Conservation (phyloP, 352 stramenopile genomes). For the Poterioochromonas sp. region DNA sequence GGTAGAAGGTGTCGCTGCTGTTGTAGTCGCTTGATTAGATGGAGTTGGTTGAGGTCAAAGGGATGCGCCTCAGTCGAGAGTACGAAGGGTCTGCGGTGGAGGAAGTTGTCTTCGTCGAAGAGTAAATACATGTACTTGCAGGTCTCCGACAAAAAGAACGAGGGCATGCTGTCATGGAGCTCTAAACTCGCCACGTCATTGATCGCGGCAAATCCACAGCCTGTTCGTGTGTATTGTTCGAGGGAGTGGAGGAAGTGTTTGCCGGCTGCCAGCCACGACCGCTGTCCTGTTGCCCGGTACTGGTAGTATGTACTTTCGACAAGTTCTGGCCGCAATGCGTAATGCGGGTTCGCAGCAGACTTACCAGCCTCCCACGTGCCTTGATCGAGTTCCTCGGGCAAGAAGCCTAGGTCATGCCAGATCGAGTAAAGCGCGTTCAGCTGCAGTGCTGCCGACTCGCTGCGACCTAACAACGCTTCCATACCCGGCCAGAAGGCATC, state of each 20-base stretch:
- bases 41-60: conserved; percentile 52
- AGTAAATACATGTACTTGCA: conserved; percentile 98
- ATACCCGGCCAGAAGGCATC: conserved; percentile 93
- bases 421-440: conserved; percentile 86
- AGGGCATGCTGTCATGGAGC: conserved; percentile 94
- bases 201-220: conserved; percentile 78
- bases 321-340: conserved; percentile 89
- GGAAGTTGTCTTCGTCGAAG: conserved; percentile 89
- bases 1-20: neutral
- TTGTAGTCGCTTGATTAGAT: neutral
- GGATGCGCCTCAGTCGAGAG: conserved; percentile 94
- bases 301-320: conserved; percentile 92
- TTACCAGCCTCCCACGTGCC: neutral
- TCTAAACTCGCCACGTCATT: conserved; percentile 52
- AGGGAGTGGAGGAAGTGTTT: conserved; percentile 63
- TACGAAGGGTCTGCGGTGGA: conserved; percentile 74
- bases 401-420: conserved; percentile 82
- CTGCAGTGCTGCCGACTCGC: conserved; percentile 70
- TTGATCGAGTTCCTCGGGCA: conserved; percentile 85
- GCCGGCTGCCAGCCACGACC: conserved; percentile 49
- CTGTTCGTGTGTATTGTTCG: conserved; percentile 64
- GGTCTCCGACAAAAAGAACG: conserved; percentile 96
- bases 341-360: conserved; percentile 39
- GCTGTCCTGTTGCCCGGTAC: conserved; percentile 66
- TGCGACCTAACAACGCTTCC: conserved; percentile 83